Conservation (phyloP, 495 filamentous ascomycete genomes). For the Talaromyces liani region DNA sequence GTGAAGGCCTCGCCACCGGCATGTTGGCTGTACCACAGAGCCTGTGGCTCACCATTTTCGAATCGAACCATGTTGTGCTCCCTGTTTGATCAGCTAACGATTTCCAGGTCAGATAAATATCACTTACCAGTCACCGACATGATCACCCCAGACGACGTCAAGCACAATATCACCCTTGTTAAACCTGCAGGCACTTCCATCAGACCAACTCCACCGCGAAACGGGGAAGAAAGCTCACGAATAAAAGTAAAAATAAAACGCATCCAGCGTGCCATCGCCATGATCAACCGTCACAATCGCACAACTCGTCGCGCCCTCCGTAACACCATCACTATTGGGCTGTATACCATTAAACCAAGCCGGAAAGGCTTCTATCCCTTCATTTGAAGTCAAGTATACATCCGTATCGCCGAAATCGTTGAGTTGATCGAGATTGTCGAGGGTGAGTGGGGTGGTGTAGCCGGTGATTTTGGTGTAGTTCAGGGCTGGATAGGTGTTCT, state of each 20-base stretch:
- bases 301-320: constrained; percentile 34
- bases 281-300: constrained; percentile 51
- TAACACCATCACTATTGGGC: constrained; percentile 42
- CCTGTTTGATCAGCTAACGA: constrained; percentile 18
- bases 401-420: constrained; percentile 40
- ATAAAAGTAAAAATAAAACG: constrained; percentile 66
- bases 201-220: background rate
- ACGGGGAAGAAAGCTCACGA: constrained; percentile 27
- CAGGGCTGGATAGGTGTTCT: constrained; percentile 45
- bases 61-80: constrained; percentile 67
- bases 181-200: constrained; percentile 20
- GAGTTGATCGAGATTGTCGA: constrained; percentile 48
- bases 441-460: constrained; percentile 38
- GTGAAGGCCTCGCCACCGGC: constrained; percentile 55
- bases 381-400: constrained; percentile 52
- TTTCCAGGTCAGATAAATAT: background rate
- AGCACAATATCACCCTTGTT: constrained; percentile 45
- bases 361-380: constrained; percentile 45
- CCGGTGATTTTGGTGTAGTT: constrained; percentile 40
- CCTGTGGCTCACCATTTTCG: constrained; percentile 44
- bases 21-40: constrained; percentile 60
- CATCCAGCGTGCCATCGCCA: constrained; percentile 48
- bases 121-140: constrained; percentile 55
- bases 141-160: constrained; percentile 48
- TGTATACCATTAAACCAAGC: constrained; percentile 45